Evolutionary conservation across 345 rosid species (phyloP).

Genomic region (Passiflora organensis): DNA sequence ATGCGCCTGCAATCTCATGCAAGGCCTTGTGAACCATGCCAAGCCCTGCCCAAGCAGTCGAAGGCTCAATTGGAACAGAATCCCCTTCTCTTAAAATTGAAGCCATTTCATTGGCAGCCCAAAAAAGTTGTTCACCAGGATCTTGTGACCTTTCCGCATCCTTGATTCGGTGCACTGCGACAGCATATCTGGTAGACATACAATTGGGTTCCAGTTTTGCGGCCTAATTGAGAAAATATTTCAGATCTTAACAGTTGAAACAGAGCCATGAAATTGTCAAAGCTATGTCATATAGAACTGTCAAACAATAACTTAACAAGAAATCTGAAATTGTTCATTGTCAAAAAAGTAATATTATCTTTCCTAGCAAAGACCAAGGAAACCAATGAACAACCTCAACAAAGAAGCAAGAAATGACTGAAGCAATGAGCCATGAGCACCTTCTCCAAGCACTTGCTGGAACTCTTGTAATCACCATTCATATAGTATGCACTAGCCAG

Average conservation of each 20-base stretch:
- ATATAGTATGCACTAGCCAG: slow-evolving; percentile 75
- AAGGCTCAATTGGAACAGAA: slow-evolving; percentile 59
- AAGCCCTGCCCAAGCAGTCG: slow-evolving; percentile 91
- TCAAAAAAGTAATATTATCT: not conserved
- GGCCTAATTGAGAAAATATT: slow-evolving; percentile 45
- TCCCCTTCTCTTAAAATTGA: slow-evolving; percentile 93
- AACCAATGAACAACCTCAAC: slow-evolving; percentile 53
- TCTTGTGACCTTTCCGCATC: slow-evolving; percentile 96
- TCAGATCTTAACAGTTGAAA: not conserved
- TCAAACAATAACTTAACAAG: not conserved
- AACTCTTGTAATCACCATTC: slow-evolving; percentile 75
- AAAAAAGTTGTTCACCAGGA: slow-evolving; percentile 73
- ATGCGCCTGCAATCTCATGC: slow-evolving; percentile 88
- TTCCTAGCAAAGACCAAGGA: slow-evolving; percentile 26
- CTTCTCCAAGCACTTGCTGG: slow-evolving; percentile 98
- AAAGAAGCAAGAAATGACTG: slow-evolving; percentile 40
- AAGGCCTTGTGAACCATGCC: slow-evolving; percentile 87
- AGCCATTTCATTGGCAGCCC: slow-evolving; percentile 99
- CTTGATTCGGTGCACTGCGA: slow-evolving; percentile 82
- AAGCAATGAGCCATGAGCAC: slow-evolving; percentile 61
- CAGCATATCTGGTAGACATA: slow-evolving; percentile 89
- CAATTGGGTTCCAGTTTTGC: slow-evolving; percentile 91
- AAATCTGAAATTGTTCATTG: slow-evolving; percentile 7
- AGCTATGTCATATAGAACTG: not conserved
- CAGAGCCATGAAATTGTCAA: not conserved